Base-by-base conservation (phyloP, 2,329 filamentous ascomycete species). In the Bipolaris sorokiniana region DNA sequence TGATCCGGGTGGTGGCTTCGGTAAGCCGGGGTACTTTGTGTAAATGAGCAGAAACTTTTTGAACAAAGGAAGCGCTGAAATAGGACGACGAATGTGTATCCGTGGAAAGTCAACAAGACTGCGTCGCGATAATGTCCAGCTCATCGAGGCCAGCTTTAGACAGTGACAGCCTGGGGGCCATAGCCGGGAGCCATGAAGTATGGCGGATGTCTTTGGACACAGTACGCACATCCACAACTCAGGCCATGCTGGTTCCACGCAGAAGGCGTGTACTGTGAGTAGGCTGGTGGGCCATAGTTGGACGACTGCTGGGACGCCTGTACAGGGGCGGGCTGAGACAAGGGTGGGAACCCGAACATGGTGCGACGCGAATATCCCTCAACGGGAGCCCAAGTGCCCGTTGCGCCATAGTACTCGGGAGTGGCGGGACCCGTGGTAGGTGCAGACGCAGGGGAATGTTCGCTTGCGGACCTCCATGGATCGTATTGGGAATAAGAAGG, bases 351-450 rank as follows among this genome's bases (percentile, higher is more conserved):
- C 46, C 76, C 75, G 66, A 77, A 79, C 63, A 76, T 76, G 67
- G 74, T 77, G 65, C 76, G 75, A 69, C 75, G 73, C 45, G 76
- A 77, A 62, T 77, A 77, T 33, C 75, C 74, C 51, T 77, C 76
- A 44, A 68, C 64, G 28, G 83, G 79, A 65, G 77, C 83, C 75
- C 83, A 83, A 58, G 76, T 71, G 57, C 77, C 77, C 49, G 77
- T 74, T 40, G 77, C 71, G 55, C 79, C 80, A 69, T 81, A 78
- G 64, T 83, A 83, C 59, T 84, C 83, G 16, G 83, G 83, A 38
- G 83, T 84, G 48, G 80, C 80, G 20, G 83, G 79, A 38, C 81
- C 82, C 34, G 82, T 84, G 56, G 82, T 81, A 15, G 82, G 80
- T 44, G 81, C 81, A 26, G 82, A 84, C n/a, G 81, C 78, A 58